Conservation (phyloP, 768 basidiomycete genomes). For the Boletus bicolor region DNA sequence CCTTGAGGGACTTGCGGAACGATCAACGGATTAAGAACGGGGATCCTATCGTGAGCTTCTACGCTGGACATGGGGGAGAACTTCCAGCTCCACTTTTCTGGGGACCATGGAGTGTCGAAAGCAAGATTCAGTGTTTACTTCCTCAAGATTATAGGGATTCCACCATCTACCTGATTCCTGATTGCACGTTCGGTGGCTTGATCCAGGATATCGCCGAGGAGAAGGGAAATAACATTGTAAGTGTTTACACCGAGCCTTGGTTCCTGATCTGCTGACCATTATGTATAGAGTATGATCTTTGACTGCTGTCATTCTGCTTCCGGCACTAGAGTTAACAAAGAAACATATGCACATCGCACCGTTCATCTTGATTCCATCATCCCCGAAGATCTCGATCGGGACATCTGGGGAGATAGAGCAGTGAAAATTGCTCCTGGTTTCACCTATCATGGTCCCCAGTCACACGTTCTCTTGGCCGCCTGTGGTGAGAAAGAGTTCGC, state of each 20-base stretch:
- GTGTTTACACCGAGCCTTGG: constrained; percentile 4
- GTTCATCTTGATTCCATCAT: constrained; percentile 2
- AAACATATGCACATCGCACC: constrained; percentile 7
- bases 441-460: constrained; percentile 28
- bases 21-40: constrained; percentile 27
- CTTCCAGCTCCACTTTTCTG: constrained; percentile 30
- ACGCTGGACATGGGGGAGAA: constrained; percentile 44
- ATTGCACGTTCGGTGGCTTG: constrained; percentile 39
- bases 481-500: constrained; percentile 37
- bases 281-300: constrained; percentile 40
- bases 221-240: constrained; percentile 45
- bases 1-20: constrained; percentile 19
- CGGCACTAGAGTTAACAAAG: constrained; percentile 24
- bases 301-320: constrained; percentile 47
- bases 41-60: constrained; percentile 42
- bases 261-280: neutral
- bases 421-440: constrained; percentile 18
- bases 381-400: constrained; percentile 23
- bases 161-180: constrained; percentile 37
- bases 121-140: constrained; percentile 29
- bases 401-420: constrained; percentile 20
- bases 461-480: constrained; percentile 43
- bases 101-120: constrained; percentile 18
- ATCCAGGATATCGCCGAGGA: constrained; percentile 36
- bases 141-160: constrained; percentile 31